Percentiles rank a stretch among this genome's conserved stretches.
Evolutionary conservation across 441 rosid species (phyloP).

Genomic region (Aquilaria agallochum): DNA sequence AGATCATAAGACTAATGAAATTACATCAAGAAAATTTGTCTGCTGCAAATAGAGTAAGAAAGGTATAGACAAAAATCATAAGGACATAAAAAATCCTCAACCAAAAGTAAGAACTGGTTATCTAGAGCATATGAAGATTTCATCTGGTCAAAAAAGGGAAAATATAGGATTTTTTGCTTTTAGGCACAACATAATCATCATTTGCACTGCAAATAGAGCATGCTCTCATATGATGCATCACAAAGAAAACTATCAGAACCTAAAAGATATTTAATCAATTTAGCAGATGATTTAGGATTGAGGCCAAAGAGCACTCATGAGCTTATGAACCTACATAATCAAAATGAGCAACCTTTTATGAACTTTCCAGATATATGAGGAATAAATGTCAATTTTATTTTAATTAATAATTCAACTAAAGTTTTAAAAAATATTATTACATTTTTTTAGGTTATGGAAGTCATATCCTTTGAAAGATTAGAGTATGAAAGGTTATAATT

Average conservation of each 20-base stretch:
- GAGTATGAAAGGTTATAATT: not conserved
- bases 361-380: not conserved
- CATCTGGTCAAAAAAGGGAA: not conserved
- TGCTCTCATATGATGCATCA: not conserved
- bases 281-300: not conserved
- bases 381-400: no score
- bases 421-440: no score
- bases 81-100: not conserved
- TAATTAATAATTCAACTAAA: no score
- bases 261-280: not conserved
- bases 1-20: not conserved
- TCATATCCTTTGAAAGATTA: no score
- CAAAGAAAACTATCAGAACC: not conserved
- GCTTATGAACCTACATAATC: not conserved
- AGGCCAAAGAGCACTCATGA: not conserved
- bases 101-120: not conserved
- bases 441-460: no score
- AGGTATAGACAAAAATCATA: not conserved
- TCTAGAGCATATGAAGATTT: not conserved
- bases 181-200: not conserved
- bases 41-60: not conserved
- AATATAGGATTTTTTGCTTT: not conserved
- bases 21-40: not conserved
- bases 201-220: not conserved
- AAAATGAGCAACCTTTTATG: no score